Percentiles rank a stretch among this genome's conserved stretches.
Conservation (phyloP, 306 rosid genomes). For the Sesbania bispinosa region DNA sequence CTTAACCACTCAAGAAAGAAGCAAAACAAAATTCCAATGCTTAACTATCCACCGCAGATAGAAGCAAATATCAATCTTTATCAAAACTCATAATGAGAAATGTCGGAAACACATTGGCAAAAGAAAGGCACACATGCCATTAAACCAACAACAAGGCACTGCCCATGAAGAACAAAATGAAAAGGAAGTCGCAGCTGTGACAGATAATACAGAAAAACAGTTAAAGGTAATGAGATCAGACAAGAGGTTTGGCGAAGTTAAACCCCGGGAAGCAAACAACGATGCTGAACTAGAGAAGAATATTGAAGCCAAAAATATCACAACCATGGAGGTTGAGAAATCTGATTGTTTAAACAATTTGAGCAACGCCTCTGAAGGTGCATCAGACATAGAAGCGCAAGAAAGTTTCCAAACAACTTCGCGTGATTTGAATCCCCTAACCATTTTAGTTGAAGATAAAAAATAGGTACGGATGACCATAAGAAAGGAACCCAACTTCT, state of each 20-base stretch:
- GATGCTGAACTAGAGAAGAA: conserved; percentile 31
- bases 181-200: conserved; percentile 27
- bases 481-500: conserved; percentile 97
- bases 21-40: no score
- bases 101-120: no score
- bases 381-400: conserved; percentile 32
- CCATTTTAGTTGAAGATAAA: conserved; percentile 35
- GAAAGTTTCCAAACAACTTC: conserved; percentile 27
- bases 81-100: no score
- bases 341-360: conserved; percentile 25
- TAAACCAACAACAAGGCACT: conserved; percentile 17
- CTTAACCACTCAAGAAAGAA: no score
- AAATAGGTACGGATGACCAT: conserved; percentile 65
- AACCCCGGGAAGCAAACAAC: conserved; percentile 28
- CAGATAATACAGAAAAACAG: conserved; percentile 31
- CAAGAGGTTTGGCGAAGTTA: conserved; percentile 34
- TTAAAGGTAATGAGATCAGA: conserved; percentile 27
- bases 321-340: conserved; percentile 35
- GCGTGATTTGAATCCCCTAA: conserved; percentile 20
- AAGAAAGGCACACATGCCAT: no score
- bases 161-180: conserved; percentile 26
- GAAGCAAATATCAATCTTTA: no score
- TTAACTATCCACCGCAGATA: no score
- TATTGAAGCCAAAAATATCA: conserved; percentile 34
- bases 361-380: conserved; percentile 23